phyloP scores from a whole-genome alignment of 352 stramenopile genomes.

The Pythium scleroteichum region DNA sequence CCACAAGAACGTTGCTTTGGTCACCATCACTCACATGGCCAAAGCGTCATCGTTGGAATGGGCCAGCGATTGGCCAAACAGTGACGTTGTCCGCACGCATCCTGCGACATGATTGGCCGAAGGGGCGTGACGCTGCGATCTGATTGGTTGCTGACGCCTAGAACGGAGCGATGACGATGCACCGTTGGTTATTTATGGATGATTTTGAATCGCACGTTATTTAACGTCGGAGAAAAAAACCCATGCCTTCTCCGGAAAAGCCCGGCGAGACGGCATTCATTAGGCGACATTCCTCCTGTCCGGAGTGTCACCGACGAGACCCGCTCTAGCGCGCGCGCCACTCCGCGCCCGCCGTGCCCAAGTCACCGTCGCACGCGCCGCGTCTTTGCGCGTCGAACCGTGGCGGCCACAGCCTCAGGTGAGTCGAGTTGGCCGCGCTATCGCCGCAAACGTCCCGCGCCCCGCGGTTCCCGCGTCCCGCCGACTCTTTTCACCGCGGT shows the following conservation, averaged over 20 bases:
- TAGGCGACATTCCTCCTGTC: background rate
- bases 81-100: background rate
- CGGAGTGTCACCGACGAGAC: background rate
- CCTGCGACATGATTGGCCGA: constrained; percentile 8
- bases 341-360: background rate
- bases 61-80: constrained; percentile 24
- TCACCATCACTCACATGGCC: constrained; percentile 13
- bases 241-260: constrained; percentile 2
- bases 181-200: constrained; percentile 21
- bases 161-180: constrained; percentile 1
- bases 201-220: constrained; percentile 15
- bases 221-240: constrained; percentile 18
- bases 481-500: background rate
- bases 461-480: background rate
- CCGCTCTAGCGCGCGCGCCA: background rate
- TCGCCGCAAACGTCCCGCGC: background rate
- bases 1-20: constrained; percentile 14
- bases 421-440: background rate
- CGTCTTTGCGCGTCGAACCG: background rate
- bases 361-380: background rate
- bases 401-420: background rate
- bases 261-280: background rate
- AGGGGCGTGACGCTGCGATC: constrained; percentile 1
- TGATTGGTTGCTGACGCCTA: constrained; percentile 10
- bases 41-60: constrained; percentile 3